Percentiles rank a stretch among this genome's conserved stretches.
Evolutionary conservation across 306 rosid genomes (phyloP).

Genomic region (Ammopiptanthus mongolicus): DNA sequence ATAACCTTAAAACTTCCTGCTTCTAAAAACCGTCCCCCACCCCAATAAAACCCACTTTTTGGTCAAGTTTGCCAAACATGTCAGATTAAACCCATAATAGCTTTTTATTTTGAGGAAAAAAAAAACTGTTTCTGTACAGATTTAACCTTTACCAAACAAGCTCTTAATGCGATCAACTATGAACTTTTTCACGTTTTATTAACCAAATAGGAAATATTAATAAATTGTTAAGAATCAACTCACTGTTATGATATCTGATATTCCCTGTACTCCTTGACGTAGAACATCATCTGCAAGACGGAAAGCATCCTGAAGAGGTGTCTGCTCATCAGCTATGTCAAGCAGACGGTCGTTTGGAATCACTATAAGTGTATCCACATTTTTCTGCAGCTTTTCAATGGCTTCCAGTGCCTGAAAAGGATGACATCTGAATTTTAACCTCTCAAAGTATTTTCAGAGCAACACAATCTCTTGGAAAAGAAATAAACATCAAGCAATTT

Average conservation of each 20-base stretch:
- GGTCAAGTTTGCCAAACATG: no score
- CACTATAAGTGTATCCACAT: slow-evolving; percentile 92
- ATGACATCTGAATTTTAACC: neutral
- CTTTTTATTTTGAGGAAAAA: no score
- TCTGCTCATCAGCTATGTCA: slow-evolving; percentile 92
- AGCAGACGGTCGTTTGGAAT: slow-evolving; percentile 97
- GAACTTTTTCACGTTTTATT: neutral
- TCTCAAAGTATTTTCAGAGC: neutral
- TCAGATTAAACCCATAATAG: no score
- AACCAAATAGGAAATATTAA: neutral
- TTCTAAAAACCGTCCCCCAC: no score
- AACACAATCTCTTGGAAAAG: neutral
- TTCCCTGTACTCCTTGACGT: slow-evolving; percentile 98
- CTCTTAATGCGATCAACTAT: neutral
- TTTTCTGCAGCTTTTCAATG: slow-evolving; percentile 88
- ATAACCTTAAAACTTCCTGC: no score
- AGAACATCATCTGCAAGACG: slow-evolving; percentile 93
- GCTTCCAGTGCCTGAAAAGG: slow-evolving; percentile 84
- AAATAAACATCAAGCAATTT: neutral
- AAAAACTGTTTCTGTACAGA: no score
- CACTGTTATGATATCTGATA: slow-evolving; percentile 91
- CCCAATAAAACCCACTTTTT: no score
- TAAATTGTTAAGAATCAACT: slow-evolving; percentile 29
- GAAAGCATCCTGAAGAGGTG: slow-evolving; percentile 89
- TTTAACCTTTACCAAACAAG: neutral